Evolutionary conservation across 1,139 yeast species (phyloP).

Genomic region (Hyphopichia fennica): DNA sequence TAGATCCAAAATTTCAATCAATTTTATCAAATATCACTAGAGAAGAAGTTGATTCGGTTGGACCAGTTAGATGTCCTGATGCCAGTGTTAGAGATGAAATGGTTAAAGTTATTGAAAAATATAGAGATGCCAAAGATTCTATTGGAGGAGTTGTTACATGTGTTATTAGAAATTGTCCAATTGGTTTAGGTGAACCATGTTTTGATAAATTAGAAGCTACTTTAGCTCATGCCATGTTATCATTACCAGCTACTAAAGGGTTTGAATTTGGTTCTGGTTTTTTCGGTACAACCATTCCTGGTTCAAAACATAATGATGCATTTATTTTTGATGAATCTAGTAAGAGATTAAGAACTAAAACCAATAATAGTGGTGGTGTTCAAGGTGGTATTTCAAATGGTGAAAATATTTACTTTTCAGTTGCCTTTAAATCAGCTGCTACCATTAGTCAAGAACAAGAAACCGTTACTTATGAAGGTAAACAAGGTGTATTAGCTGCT

Average conservation of each 20-base stretch:
- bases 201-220: slow-evolving; percentile 94
- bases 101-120: slow-evolving; percentile 84
- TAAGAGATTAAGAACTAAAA: slow-evolving; percentile 71
- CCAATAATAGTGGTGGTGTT: slow-evolving; percentile 94
- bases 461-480: slow-evolving; percentile 86
- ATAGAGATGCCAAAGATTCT: slow-evolving; percentile 86
- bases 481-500: slow-evolving; percentile 84
- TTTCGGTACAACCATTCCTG: slow-evolving; percentile 84
- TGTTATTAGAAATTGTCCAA: slow-evolving; percentile 89
- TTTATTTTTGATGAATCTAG: slow-evolving; percentile 59
- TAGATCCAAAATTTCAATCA: slow-evolving; percentile 61
- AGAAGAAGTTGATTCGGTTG: slow-evolving; percentile 81
- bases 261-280: slow-evolving; percentile 97
- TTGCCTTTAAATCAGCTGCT: slow-evolving; percentile 97
- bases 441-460: slow-evolving; percentile 91
- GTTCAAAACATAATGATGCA: slow-evolving; percentile 91
- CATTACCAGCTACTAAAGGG: slow-evolving; percentile 97
- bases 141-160: slow-evolving; percentile 98
- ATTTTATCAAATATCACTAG: slow-evolving; percentile 76
- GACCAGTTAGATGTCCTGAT: slow-evolving; percentile 95
- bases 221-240: slow-evolving; percentile 96
- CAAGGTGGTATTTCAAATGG: slow-evolving; percentile 99
- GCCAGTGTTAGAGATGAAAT: slow-evolving; percentile 66
- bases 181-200: slow-evolving; percentile 96
- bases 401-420: slow-evolving; percentile 88